Percentiles rank a stretch among this genome's conserved stretches.
phyloP scores from a whole-genome alignment of 2,329 filamentous ascomycete species.

The Cercospora sesami region DNA sequence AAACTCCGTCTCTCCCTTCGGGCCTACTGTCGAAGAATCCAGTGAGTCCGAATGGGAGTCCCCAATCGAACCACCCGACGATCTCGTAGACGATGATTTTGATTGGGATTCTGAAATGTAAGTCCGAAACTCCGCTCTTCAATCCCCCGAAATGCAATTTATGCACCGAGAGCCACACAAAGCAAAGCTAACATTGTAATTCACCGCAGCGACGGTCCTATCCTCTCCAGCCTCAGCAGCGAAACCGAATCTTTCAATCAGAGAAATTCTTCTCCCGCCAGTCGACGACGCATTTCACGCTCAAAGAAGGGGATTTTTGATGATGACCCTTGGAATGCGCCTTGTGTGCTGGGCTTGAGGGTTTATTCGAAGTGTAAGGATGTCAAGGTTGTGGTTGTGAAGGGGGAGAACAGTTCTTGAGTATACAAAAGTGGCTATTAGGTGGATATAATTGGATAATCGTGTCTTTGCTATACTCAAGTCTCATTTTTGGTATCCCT shows the following conservation, averaged over 20 bases:
- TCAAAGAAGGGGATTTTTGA: constrained; percentile 46
- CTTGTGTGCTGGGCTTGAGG: constrained; percentile 60
- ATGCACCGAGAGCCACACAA: neutral
- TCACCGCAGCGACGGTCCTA: constrained; percentile 25
- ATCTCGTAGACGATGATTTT: constrained; percentile 37
- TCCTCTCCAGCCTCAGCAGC: constrained; percentile 18
- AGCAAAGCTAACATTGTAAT: neutral
- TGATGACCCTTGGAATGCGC: constrained; percentile 60
- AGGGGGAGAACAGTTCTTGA: constrained; percentile 41
- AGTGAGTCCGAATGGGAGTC: constrained; percentile 26
- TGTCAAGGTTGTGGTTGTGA: constrained; percentile 56
- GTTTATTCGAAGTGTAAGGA: constrained; percentile 56
- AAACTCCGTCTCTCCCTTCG: constrained; percentile 5
- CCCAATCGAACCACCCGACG: constrained; percentile 26
- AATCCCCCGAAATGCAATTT: neutral
- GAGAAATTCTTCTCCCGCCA: constrained; percentile 5
- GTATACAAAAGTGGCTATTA: neutral
- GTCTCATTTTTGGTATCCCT: neutral
- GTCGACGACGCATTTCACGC: neutral
- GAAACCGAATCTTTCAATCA: constrained; percentile 1
- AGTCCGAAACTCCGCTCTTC: neutral
- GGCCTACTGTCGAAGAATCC: constrained; percentile 6
- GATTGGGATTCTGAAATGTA: constrained; percentile 37
- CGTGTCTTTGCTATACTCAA: neutral
- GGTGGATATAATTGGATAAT: neutral